phyloP scores from a whole-genome alignment of 345 rosid genomes.

The Gossypium herbaceum region DNA sequence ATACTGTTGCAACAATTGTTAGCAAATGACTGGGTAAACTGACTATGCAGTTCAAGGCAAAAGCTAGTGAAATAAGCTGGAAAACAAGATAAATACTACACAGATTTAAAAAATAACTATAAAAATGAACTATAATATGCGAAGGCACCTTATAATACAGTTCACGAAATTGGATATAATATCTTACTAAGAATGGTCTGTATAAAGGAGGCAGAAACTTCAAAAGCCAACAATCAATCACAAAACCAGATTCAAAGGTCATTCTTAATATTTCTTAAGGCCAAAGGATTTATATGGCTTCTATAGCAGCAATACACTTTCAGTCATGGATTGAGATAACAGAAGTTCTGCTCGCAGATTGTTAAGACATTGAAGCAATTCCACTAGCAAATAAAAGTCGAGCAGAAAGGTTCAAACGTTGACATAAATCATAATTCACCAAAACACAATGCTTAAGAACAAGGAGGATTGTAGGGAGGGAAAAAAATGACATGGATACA shows the following conservation, averaged over 20 bases:
- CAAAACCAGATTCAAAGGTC: neutral
- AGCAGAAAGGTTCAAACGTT: neutral
- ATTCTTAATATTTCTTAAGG: neutral
- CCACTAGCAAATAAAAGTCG: neutral
- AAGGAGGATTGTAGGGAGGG: neutral
- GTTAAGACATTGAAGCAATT: neutral
- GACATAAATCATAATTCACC: neutral
- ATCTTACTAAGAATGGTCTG: neutral
- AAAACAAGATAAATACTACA: slow-evolving; percentile 1
- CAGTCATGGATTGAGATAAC: neutral
- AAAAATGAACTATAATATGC: neutral
- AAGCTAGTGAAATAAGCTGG: neutral
- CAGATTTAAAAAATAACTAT: neutral
- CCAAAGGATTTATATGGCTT: neutral
- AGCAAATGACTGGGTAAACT: neutral
- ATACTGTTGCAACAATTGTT: neutral
- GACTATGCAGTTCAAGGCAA: neutral
- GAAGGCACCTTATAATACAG: slow-evolving; percentile 1
- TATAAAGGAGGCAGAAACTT: neutral
- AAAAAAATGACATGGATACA: neutral
- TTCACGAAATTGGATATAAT: neutral
- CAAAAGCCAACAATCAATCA: neutral
- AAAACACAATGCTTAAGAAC: neutral
- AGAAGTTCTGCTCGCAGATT: neutral
- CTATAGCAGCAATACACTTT: neutral